phyloP scores from a whole-genome alignment of 2,329 filamentous ascomycete genomes.

The Emericellopsis cladophorae region DNA sequence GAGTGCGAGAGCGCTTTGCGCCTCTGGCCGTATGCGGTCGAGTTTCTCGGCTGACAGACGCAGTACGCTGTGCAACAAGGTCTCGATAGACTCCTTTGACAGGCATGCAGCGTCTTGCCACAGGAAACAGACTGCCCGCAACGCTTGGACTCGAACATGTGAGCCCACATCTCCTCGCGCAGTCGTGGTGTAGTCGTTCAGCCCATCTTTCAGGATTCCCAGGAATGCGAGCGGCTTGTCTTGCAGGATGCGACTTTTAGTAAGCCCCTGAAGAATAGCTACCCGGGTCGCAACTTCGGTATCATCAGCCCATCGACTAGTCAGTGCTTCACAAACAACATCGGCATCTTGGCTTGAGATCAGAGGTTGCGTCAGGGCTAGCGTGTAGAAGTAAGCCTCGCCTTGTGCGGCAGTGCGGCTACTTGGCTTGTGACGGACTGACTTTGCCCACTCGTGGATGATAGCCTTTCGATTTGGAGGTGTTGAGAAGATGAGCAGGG shows the following conservation, averaged over 20 bases:
- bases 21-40: slow-evolving; percentile 66
- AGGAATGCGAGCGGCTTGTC: slow-evolving; percentile 27
- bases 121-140: slow-evolving; percentile 60
- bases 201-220: slow-evolving; percentile 36
- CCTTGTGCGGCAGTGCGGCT: slow-evolving; percentile 23
- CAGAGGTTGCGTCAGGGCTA: slow-evolving; percentile 36
- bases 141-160: slow-evolving; percentile 67
- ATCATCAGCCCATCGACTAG: slow-evolving; percentile 39
- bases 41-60: slow-evolving; percentile 79
- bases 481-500: slow-evolving; percentile 32
- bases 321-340: slow-evolving; percentile 29
- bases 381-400: slow-evolving; percentile 38
- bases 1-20: slow-evolving; percentile 39
- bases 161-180: slow-evolving; percentile 85
- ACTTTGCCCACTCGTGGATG: slow-evolving; percentile 32
- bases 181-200: slow-evolving; percentile 87
- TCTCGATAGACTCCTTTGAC: slow-evolving; percentile 13
- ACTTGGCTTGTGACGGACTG: slow-evolving; percentile 20
- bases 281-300: slow-evolving; percentile 37
- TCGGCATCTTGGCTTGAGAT: slow-evolving; percentile 11
- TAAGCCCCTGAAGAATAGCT: slow-evolving; percentile 42
- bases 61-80: slow-evolving; percentile 37
- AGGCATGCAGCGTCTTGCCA: slow-evolving; percentile 19
- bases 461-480: slow-evolving; percentile 20
- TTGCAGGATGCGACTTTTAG: slow-evolving; percentile 29